A percentile compares a stretch with the other conserved stretches of the same genome.
Evolutionary conservation across 1,284 basidiomycete species (phyloP).

Genomic region (Irpex sp.): DNA sequence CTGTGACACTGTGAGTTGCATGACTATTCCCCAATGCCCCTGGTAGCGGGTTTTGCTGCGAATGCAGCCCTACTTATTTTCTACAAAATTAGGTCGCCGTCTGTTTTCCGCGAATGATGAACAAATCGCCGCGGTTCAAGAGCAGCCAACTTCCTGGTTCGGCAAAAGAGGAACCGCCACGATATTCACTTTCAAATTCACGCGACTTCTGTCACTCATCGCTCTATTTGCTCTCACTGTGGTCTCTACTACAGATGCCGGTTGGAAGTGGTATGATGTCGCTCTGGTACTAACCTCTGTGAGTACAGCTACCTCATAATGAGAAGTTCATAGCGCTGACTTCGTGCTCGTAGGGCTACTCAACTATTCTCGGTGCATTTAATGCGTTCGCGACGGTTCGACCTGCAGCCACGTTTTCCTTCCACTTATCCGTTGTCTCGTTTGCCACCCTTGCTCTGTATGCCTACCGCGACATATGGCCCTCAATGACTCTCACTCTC

Average conservation of each 20-base stretch:
- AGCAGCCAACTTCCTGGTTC: not conserved
- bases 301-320: conserved; percentile 12
- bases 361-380: conserved; percentile 19
- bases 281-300: conserved; percentile 4
- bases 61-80: too few species aligned
- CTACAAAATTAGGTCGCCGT: conserved; percentile 9
- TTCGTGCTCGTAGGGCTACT: conserved; percentile 34
- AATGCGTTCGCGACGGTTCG: conserved; percentile 14
- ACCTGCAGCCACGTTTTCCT: conserved; percentile 9
- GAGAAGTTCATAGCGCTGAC: conserved; percentile 10
- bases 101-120: conserved; percentile 1
- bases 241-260: conserved; percentile 9
- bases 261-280: conserved; percentile 4
- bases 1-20: too few species aligned
- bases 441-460: not conserved
- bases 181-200: conserved; percentile 27
- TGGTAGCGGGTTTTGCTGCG: too few species aligned
- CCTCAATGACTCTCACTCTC: not conserved
- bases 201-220: conserved; percentile 21
- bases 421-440: not conserved
- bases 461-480: conserved; percentile 8
- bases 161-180: conserved; percentile 20
- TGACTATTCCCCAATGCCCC: too few species aligned
- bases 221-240: conserved; percentile 25
- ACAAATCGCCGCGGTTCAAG: not conserved